Percentiles rank a stretch among this genome's conserved stretches.
phyloP scores from a whole-genome alignment of 495 filamentous ascomycete genomes.

The Diplogelasinospora grovesii region DNA sequence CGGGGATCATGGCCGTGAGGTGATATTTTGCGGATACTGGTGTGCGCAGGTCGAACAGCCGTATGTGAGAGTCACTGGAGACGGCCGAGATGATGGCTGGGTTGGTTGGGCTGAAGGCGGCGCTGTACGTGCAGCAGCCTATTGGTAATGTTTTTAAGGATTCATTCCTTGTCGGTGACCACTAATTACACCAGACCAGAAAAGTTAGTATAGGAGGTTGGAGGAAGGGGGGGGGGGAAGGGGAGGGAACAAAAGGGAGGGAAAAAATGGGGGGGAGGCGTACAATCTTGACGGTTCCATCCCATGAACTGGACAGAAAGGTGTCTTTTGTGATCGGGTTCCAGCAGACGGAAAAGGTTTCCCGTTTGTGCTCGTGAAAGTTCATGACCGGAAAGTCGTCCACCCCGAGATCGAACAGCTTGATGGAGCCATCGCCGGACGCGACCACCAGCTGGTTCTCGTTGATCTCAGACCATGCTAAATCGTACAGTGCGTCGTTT shows the following conservation, averaged over 20 bases:
- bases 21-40: slow-evolving; percentile 78
- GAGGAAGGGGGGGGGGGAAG: too few species aligned
- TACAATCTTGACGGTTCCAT: slow-evolving; percentile 84
- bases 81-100: slow-evolving; percentile 75
- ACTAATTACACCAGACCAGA: too few species aligned
- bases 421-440: slow-evolving; percentile 85
- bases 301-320: slow-evolving; percentile 87
- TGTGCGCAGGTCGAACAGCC: slow-evolving; percentile 83
- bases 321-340: slow-evolving; percentile 84
- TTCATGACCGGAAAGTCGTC: slow-evolving; percentile 75
- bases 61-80: slow-evolving; percentile 74
- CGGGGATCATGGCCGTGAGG: slow-evolving; percentile 66
- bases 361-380: slow-evolving; percentile 87
- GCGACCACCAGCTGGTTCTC: slow-evolving; percentile 87
- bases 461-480: slow-evolving; percentile 88
- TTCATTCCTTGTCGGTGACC: slow-evolving; percentile 64
- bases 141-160: slow-evolving; percentile 80
- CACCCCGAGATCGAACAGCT: slow-evolving; percentile 79
- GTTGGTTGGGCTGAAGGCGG: slow-evolving; percentile 72
- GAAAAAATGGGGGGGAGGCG: slow-evolving; percentile 12
- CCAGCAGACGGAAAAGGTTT: slow-evolving; percentile 88
- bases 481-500: slow-evolving; percentile 91
- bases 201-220: too few species aligned
- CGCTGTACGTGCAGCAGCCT: slow-evolving; percentile 84
- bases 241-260: neutral